Evolutionary conservation across 768 basidiomycete genomes (phyloP), one percentile per base, ranked within the genome.

Genomic region (Dacryopinax spathularia): DNA sequence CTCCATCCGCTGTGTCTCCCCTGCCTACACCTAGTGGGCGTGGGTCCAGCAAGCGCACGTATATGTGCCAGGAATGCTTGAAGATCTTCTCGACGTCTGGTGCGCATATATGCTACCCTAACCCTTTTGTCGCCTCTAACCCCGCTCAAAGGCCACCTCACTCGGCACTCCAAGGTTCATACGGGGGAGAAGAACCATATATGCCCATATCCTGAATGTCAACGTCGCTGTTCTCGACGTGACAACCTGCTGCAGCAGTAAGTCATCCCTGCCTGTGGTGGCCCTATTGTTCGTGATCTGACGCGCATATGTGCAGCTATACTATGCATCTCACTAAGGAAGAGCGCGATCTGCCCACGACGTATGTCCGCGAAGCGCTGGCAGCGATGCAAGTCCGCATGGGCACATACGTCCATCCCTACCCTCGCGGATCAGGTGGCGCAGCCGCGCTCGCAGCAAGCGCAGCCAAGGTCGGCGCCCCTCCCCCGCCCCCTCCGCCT

Each of bases 151-250:
- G 48, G 48, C n/a, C 91, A 94, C 73, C 81, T 94, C 25, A 88
- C 91, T 0, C 82, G 91, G 44, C 91, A 94, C 71, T 80, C 87
- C n/a, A 79, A 90, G 63, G 87, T 92, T 9, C 91, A 94, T 75
- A 93, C 91, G 16, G 91, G 91, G 35, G 91, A 93, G 70, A 81
- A 89, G 66, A 92, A 93, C 75, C 89, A 93, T 77, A 89, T 85
- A 65, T 95, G 91, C 70, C 91, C 92, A 33, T 94, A 91, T 76
- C 91, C 92, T n/a, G 91, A 91, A 25, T 95, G 91, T 72, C 89
- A 92, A 69, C 93, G 91, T 0, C 81, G 88, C 18, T 94, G 92
- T 68, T 91, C 89, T 10, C 79, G 91, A 34, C 89, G 92, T 73
- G 92, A 95, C 69, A 95, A 95, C 68, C 79, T 95, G 16, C 84